These are phyloP conservation scores for Pyrenophora teres DNA, from an alignment of 2,329 filamentous ascomycete species.

Conservation along the genomic window DNA sequence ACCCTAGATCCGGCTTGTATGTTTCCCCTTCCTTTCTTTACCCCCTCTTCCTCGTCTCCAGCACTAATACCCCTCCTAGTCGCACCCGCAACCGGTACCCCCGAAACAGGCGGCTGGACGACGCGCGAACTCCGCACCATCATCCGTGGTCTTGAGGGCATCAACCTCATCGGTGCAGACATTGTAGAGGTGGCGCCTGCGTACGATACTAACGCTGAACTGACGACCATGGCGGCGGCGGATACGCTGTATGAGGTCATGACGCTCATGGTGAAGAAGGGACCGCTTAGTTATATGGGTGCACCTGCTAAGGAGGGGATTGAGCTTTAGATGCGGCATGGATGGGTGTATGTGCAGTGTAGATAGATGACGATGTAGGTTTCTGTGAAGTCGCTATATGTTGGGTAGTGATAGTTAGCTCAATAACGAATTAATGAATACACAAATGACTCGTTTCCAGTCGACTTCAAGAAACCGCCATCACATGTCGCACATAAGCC, in stretches of 20 bases:
- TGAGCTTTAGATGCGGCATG: too few species aligned
- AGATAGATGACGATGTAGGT: not conserved
- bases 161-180: slow-evolving; percentile 72
- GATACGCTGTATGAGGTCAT: slow-evolving; percentile 77
- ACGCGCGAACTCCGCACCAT: slow-evolving; percentile 75
- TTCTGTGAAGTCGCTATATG: not conserved
- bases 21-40: slow-evolving; percentile 24
- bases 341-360: not conserved
- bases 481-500: too few species aligned
- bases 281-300: slow-evolving; percentile 63
- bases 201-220: slow-evolving; percentile 73
- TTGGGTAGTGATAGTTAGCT: not conserved
- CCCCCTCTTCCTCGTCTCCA: not conserved
- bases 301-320: slow-evolving; percentile 33
- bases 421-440: too few species aligned
- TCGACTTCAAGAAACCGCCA: too few species aligned
- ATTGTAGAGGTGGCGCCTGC: slow-evolving; percentile 74
- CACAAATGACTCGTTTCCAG: too few species aligned
- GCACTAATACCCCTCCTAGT: slow-evolving; percentile 48
- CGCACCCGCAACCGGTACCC: slow-evolving; percentile 74
- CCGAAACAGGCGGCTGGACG: slow-evolving; percentile 76
- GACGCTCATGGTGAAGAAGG: slow-evolving; percentile 81
- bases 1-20: slow-evolving; percentile 80
- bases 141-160: slow-evolving; percentile 67
- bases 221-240: slow-evolving; percentile 75